Evolutionary conservation across 306 rosid species (phyloP), one percentile per base, ranked within the genome.

Genomic region (Lathyrus tuberosus): DNA sequence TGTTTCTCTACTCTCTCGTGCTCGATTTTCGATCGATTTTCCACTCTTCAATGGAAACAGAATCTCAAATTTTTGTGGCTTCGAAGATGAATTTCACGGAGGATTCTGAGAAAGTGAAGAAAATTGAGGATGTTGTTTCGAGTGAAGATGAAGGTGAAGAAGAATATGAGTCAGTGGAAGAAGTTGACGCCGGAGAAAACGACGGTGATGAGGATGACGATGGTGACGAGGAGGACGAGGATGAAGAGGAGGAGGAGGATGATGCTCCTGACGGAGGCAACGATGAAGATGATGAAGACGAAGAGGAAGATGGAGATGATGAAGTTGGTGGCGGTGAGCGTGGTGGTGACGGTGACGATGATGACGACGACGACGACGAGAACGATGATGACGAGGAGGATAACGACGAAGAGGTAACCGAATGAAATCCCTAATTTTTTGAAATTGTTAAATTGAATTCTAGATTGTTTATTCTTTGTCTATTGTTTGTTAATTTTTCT

Each of bases 11-110:
- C 70, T 75, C 71, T 60, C 63, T 18, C n/a, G 46, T 57, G 44
- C 83, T 76, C 70, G 62, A 56, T 24, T 56, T 26, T 26, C 3
- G 44, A 81, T 76, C 70, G 62, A 56, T 24, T 56, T 26, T 26
- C 3, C 18, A 8, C 7, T 53, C 14, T 20, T 53, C 60, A 5
- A 52, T 12, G 46, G 65, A 41, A 63, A 17, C 14, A 17, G 35
- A 65, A 8, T 78, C 52, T 62, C 7, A 7, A 53, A 17, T 60
- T 53, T 53, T 30, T 53, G 33, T 22, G 22, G 40, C 40, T 10
- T 62, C 47, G 38, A 61, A 78, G 84, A 92, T 92, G 96, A 92
- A 84, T 82, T 5, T 62, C 26, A 44, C 72, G 30, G 89, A 86
- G 74, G 90, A 86, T 51, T 78, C 77, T 71, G 85, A 79, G 52